Evolutionary conservation across 306 rosid genomes (phyloP).

Genomic region (Arachis stenosperma): DNA sequence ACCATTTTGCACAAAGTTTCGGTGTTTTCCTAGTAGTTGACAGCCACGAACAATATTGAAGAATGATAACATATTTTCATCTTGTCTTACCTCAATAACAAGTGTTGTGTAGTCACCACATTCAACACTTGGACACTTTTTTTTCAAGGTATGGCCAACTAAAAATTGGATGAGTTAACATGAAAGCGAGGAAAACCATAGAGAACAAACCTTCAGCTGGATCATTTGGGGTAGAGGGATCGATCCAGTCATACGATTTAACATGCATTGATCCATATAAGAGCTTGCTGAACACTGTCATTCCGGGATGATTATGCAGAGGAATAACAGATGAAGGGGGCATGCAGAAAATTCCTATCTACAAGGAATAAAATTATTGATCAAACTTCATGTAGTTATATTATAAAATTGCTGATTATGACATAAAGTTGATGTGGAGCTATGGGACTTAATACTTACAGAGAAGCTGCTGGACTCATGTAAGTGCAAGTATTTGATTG

Average conservation of each 20-base stretch:
- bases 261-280: slow-evolving; percentile 81
- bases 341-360: slow-evolving; percentile 99
- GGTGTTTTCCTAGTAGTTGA: background rate
- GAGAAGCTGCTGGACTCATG: slow-evolving; percentile 82
- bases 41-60: background rate
- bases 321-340: slow-evolving; percentile 89
- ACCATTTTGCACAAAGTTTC: slow-evolving; percentile 4
- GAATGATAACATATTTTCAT: slow-evolving; percentile 13
- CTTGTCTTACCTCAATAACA: background rate
- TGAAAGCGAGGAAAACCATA: slow-evolving; percentile 13
- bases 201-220: slow-evolving; percentile 68
- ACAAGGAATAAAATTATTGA: slow-evolving; percentile 36
- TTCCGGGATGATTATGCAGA: slow-evolving; percentile 95
- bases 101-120: background rate
- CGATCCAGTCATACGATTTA: slow-evolving; percentile 91
- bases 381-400: slow-evolving; percentile 12
- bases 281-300: slow-evolving; percentile 98
- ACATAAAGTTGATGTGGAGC: slow-evolving; percentile 8
- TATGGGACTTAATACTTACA: slow-evolving; percentile 54
- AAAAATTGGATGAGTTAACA: slow-evolving; percentile 24
- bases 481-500: slow-evolving; percentile 90
- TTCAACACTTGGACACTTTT: slow-evolving; percentile 14
- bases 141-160: slow-evolving; percentile 11
- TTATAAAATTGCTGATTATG: slow-evolving; percentile 30
- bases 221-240: slow-evolving; percentile 57